Evolutionary conservation across 2,329 filamentous ascomycete genomes (phyloP), one percentile per base, ranked within the genome.

Genomic region (Botrytis cinerea): DNA sequence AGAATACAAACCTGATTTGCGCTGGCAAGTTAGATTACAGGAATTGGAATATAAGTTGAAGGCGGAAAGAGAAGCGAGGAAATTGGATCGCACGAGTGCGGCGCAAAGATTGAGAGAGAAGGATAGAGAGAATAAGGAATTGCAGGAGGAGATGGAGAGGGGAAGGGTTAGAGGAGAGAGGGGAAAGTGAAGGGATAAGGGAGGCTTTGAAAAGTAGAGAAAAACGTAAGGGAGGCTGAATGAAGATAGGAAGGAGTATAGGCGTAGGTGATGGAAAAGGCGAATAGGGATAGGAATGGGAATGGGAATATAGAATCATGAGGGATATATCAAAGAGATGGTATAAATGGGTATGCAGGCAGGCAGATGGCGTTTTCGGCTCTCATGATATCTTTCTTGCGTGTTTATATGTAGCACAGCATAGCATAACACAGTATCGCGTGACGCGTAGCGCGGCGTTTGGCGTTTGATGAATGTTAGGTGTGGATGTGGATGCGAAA

Each of bases 31-130:
- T 76, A 86, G 96, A 10, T 86, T 98, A 48, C 90, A 93, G 73
- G 95, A 98, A 80, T 85, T 98, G 77, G 96, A 99, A 85, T 88
- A 91, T 77, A 90, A 97, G 78, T 86, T 99, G 28, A 97, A 97
- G 82, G 91, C 93, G 63, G 96, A 99, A 84, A 86, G 96, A 22
- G 96, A 98, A 82, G 94, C 91, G 1, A 86, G 96, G 62, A 85
- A 97, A 71, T 85, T 97, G 73, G 96, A 99, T 83, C 89, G 96
- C 5, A 92, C 88, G 66, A 94, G 94, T 38, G 95, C 95, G 43
- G 86, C 93, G 72, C 92, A 94, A 83, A 86, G 95, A 70, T 83
- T 97, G 0, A 91, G 94, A 74, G 92, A 94, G 75, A 87, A 92
- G n/a, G 88, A 91, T 80, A 85, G 87, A 71, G 91, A 94, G 83